These are phyloP conservation scores for Deuterostichococcus epilithicus DNA, from an alignment of 139 green algal species.

Conservation along the genomic window DNA sequence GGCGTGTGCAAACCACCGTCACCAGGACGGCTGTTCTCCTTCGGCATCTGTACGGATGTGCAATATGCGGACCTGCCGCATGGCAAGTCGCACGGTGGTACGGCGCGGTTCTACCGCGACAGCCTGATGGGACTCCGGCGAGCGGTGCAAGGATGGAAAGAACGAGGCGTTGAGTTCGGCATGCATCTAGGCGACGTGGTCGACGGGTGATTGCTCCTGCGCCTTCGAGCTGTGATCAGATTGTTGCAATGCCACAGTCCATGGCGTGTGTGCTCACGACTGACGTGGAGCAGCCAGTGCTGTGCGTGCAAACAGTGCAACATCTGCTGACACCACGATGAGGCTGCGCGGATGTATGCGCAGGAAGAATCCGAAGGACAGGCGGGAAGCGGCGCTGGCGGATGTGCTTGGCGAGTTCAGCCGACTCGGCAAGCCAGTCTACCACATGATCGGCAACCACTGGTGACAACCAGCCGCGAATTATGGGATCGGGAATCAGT, in stretches of 20 bases:
- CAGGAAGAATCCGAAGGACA: conserved; percentile 23
- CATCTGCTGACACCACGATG: background rate
- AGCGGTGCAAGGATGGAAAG: conserved; percentile 27
- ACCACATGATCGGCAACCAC: conserved; percentile 73
- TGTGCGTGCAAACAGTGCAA: too few species aligned
- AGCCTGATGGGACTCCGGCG: conserved; percentile 1
- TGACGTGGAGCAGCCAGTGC: too few species aligned
- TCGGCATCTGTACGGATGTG: conserved; percentile 60
- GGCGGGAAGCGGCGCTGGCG: conserved; percentile 36
- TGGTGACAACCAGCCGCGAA: too few species aligned
- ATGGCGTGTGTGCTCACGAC: too few species aligned
- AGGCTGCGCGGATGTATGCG: background rate
- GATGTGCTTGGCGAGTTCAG: conserved; percentile 45
- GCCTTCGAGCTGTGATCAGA: too few species aligned
- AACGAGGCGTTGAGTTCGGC: conserved; percentile 27
- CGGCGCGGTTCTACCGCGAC: conserved; percentile 66
- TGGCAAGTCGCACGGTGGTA: conserved; percentile 61
- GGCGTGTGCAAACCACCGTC: too few species aligned
- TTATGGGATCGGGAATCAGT: too few species aligned
- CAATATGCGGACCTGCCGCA: conserved; percentile 76
- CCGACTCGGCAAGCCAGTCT: conserved; percentile 24
- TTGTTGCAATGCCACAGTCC: too few species aligned
- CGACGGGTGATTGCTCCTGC: conserved; percentile 35
- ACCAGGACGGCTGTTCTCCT: conserved; percentile 5
- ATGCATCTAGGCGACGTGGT: conserved; percentile 68